Base-by-base conservation (phyloP, 305 asterid species). In the Fraxinus paxiana region DNA sequence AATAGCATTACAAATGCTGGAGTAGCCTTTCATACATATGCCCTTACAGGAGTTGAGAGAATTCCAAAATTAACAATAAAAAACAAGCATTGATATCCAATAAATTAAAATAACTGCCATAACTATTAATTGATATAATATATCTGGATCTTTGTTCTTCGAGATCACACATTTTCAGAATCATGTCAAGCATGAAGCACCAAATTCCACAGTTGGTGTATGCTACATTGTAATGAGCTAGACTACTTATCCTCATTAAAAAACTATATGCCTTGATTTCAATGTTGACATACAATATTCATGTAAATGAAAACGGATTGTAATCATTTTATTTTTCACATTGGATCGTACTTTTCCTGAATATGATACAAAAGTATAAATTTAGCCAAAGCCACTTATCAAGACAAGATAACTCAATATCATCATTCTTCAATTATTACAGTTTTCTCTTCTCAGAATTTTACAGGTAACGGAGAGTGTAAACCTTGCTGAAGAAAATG, bases 401-500 rank as follows among this genome's bases (percentile, higher is more conserved):
- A 63, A 63, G 34, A 63, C 33, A 63, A 61, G 26, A 54, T n/a
- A 51, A 59, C 30, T 26, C 17, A 63, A 26, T 22, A 26, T 63
- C 34, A 63, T 1, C 34, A 63, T 63, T 63, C 33, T 63, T 22
- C 72, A 63, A 24, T 31, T 31, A 30, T 31, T 69, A 69, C 38
- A 69, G 41, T 31, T 13, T 69, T 63, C 26, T 10, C 43, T 76
- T 72, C 65, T 72, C 31, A 71, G 41, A 9, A 86, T 54, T 38
- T 81, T 37, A 30, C 5, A 31, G 81, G 69, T 54, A 77, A 33
- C 26, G 12, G 7, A 80, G 79, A 75, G 78, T 59, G 79, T 74
- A 75, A 84, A 96, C 99, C 98, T 92, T 92, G 84, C 87, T 96
- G 99, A 83, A 96, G 99, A 91, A 87, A 92, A 77, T 83, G 95